A percentile compares a stretch with the other conserved stretches of the same genome.
Conservation (phyloP, 371 early-diverging fungal species). For the Zychaea mexicana region DNA sequence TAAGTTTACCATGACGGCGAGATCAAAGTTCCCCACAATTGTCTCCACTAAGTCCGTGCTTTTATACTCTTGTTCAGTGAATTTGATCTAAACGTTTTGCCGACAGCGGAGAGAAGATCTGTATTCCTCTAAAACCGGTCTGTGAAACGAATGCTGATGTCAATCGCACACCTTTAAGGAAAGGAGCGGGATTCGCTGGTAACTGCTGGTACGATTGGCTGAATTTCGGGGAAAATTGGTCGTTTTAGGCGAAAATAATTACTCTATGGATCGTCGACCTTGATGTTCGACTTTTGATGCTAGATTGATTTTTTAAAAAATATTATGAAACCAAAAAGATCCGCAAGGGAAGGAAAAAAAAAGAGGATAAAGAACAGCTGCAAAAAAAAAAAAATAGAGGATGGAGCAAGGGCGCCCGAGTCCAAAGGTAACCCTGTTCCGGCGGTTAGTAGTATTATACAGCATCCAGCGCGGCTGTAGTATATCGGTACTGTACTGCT, state of each 20-base stretch:
- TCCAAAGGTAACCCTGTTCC: neutral
- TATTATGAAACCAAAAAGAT: no score
- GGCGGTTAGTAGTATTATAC: neutral
- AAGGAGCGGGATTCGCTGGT: conserved; percentile 2
- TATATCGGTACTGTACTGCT: conserved; percentile 23
- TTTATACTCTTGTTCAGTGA: neutral
- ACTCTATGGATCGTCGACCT: no score
- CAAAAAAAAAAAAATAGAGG: no score
- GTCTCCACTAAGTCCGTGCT: neutral
- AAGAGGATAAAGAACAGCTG: no score
- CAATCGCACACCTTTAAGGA: conserved; percentile 7
- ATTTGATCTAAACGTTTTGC: conserved; percentile 2
- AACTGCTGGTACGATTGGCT: conserved; percentile 3
- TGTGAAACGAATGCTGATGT: conserved; percentile 17
- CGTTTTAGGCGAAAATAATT: neutral
- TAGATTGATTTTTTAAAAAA: no score
- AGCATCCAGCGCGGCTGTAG: no score
- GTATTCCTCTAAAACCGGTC: neutral
- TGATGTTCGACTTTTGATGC: no score
- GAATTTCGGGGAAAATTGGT: neutral
- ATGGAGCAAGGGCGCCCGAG: neutral
- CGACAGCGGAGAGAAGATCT: neutral
- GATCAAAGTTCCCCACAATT: conserved; percentile 8
- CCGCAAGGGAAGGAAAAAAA: no score
- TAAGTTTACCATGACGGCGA: conserved; percentile 2